These are phyloP conservation scores for Rhizopogon roseolus DNA, from an alignment of 768 basidiomycete species.

Conservation along the genomic window DNA sequence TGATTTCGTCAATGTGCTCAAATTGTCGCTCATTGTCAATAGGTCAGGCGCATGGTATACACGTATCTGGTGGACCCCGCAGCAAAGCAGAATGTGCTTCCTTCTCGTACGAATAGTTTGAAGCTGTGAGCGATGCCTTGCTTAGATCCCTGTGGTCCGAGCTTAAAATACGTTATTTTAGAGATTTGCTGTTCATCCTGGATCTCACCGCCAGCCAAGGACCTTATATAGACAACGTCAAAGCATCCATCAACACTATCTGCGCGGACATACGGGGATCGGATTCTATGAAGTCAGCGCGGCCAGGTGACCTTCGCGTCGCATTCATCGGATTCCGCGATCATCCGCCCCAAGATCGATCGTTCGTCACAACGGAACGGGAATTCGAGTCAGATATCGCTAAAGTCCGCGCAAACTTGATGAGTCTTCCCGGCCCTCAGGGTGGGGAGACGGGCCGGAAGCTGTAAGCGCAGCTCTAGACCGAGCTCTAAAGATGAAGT, in stretches of 20 bases:
- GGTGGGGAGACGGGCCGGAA: conserved; percentile 47
- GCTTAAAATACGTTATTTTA: background rate
- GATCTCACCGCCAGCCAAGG: conserved; percentile 47
- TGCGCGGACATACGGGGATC: conserved; percentile 33
- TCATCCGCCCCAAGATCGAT: conserved; percentile 43
- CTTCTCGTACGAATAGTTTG: background rate
- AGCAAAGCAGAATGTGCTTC: background rate
- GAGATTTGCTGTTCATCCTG: conserved; percentile 46
- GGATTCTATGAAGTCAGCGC: conserved; percentile 33
- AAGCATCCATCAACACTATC: conserved; percentile 12
- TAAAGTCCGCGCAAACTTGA: conserved; percentile 31
- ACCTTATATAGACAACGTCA: conserved; percentile 26
- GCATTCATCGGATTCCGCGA: conserved; percentile 48
- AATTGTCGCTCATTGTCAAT: background rate
- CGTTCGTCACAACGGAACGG: conserved; percentile 39
- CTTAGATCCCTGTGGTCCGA: too few relatives aligned
- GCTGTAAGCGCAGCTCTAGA: conserved; percentile 45
- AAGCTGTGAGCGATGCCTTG: conserved; percentile 1
- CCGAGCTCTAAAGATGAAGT: conserved; percentile 36
- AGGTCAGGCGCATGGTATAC: background rate
- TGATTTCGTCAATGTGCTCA: background rate
- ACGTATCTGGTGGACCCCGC: background rate
- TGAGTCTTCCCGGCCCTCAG: conserved; percentile 27
- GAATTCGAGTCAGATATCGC: conserved; percentile 37
- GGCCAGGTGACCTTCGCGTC: conserved; percentile 36